phyloP scores from a whole-genome alignment of 306 rosid genomes.

The Trichosanthes cucumerina region DNA sequence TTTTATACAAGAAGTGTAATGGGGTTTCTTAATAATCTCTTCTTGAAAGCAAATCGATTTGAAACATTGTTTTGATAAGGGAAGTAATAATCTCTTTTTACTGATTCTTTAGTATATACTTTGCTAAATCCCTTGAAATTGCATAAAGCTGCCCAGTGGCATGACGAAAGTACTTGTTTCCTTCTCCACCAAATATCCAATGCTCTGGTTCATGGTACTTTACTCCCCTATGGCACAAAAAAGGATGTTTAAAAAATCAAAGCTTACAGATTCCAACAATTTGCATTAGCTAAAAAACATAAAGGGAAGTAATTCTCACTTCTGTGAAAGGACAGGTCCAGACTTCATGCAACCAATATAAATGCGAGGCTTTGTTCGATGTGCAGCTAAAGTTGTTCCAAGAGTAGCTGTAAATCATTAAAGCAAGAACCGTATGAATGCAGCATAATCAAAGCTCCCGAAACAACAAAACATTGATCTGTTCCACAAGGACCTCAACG shows the following conservation, averaged over 20 bases:
- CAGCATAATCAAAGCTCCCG: not conserved
- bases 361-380: conserved; percentile 51
- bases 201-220: conserved; percentile 90
- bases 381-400: conserved; percentile 46
- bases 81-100: too few relatives aligned
- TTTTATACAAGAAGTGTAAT: not conserved
- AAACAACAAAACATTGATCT: not conserved
- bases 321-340: conserved; percentile 82
- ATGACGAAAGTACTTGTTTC: conserved; percentile 91
- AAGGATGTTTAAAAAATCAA: not conserved
- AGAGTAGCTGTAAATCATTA: conserved; percentile 50
- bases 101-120: conserved; percentile 69
- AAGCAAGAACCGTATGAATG: not conserved
- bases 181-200: conserved; percentile 85
- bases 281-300: not conserved
- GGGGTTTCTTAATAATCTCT: not conserved
- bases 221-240: conserved; percentile 55
- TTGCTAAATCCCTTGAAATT: conserved; percentile 70
- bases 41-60: not conserved
- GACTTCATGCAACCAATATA: conserved; percentile 97
- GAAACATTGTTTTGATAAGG: not conserved
- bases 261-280: not conserved
- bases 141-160: conserved; percentile 93
- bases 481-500: not conserved
- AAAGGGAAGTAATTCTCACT: conserved; percentile 41